A percentile compares a stretch with the other conserved stretches of the same genome.
Conservation (phyloP, 1,284 basidiomycete species). For the Trametes pubescens region DNA sequence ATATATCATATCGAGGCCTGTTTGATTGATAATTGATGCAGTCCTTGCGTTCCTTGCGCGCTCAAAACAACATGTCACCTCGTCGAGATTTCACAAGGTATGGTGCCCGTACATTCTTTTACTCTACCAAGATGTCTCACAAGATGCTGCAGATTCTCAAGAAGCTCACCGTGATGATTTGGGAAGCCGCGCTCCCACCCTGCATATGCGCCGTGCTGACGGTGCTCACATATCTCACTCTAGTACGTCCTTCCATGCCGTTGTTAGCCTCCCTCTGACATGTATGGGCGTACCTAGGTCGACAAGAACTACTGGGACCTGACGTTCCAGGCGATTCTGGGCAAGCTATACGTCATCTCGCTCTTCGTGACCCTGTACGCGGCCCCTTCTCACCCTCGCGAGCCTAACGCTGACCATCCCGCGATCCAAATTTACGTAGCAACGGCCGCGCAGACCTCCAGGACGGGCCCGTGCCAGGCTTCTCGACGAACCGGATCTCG, state of each 20-base stretch:
- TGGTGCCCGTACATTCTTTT: background rate
- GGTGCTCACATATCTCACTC: conserved; percentile 36
- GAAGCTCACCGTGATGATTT: conserved; percentile 39
- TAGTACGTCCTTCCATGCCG: conserved; percentile 26
- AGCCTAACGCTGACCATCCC: background rate
- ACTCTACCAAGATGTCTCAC: background rate
- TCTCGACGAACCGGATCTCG: conserved; percentile 29
- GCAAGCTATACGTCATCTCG: conserved; percentile 46
- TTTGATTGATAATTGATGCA: conserved; percentile 4
- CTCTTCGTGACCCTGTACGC: conserved; percentile 42
- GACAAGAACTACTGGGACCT: conserved; percentile 43
- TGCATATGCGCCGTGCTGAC: conserved; percentile 42
- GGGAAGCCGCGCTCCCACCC: conserved; percentile 44
- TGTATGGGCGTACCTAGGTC: conserved; percentile 24
- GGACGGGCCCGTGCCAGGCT: conserved; percentile 23
- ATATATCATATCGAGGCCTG: too few species aligned
- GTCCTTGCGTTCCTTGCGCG: conserved; percentile 41
- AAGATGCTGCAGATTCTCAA: conserved; percentile 32
- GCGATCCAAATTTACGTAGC: conserved; percentile 4
- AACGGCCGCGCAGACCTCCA: conserved; percentile 34
- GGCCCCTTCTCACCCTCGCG: conserved; percentile 9
- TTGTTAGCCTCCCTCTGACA: background rate
- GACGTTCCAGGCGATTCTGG: conserved; percentile 42
- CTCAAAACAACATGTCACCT: conserved; percentile 39
- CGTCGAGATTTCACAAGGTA: conserved; percentile 40